A percentile compares a stretch with the other conserved stretches of the same genome.
phyloP scores from a whole-genome alignment of 495 filamentous ascomycete species.

The Penicillium cosmopolitanum region DNA sequence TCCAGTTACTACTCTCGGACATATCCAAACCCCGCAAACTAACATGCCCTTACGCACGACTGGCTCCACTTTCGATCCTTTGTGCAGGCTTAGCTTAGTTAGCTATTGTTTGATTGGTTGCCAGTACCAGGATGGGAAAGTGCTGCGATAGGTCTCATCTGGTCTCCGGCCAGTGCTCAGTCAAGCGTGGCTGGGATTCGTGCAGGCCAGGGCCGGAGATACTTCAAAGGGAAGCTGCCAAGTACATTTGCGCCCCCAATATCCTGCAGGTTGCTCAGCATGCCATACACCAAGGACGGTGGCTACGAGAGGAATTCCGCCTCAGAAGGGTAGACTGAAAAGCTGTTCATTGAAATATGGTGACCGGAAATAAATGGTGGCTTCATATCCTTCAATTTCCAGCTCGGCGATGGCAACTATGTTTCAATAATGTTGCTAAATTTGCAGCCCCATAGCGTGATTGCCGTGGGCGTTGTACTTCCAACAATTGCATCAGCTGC shows the following conservation, averaged over 20 bases:
- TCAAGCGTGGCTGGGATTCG: neutral
- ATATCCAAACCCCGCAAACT: neutral
- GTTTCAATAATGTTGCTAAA: slow-evolving; percentile 9
- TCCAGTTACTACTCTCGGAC: neutral
- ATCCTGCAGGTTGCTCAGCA: slow-evolving; percentile 1
- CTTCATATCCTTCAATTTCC: no score
- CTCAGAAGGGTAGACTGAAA: neutral
- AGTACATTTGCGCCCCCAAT: neutral
- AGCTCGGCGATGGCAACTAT: neutral
- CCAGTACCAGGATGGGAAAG: neutral
- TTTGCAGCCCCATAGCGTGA: slow-evolving; percentile 11
- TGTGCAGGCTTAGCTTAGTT: neutral
- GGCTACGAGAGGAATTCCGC: neutral
- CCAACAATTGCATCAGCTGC: slow-evolving; percentile 7
- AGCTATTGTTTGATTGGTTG: neutral
- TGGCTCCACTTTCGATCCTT: neutral
- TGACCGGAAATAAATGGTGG: neutral
- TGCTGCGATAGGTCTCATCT: slow-evolving; percentile 1
- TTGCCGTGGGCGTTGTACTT: slow-evolving; percentile 13
- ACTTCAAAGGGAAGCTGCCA: neutral
- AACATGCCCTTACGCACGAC: slow-evolving; percentile 1
- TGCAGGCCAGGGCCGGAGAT: neutral
- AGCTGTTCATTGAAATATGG: neutral
- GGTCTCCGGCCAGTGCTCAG: slow-evolving; percentile 1
- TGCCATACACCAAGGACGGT: neutral